phyloP scores from a whole-genome alignment of 148 eudicot genomes.

The Amaranthus cruentus region DNA sequence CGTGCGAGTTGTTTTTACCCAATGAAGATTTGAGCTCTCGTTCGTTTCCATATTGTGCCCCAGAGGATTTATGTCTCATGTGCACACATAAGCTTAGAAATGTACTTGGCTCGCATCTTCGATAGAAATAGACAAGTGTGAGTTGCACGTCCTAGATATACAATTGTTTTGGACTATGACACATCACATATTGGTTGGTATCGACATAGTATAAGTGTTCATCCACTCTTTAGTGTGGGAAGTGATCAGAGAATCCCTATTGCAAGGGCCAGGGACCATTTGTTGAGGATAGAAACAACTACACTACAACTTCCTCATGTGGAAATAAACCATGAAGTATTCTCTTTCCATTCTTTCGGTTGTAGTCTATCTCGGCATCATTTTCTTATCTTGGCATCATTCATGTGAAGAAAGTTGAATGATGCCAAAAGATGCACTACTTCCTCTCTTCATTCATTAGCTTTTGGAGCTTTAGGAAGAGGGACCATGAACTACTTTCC shows the following conservation, averaged over 20 bases:
- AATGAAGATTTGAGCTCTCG: no score
- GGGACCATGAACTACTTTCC: no score
- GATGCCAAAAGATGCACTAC: not conserved
- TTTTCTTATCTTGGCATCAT: not conserved
- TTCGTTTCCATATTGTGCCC: no score
- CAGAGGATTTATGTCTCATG: no score
- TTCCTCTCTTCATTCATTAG: no score
- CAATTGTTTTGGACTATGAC: no score
- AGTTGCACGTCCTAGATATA: no score
- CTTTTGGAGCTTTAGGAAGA: no score
- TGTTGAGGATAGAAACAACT: not conserved
- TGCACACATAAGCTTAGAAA: no score
- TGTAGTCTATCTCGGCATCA: not conserved
- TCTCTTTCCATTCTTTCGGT: not conserved
- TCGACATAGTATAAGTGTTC: not conserved
- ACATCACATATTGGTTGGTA: slow-evolving; percentile 1
- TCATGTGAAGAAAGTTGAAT: not conserved
- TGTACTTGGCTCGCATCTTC: no score
- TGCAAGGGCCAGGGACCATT: slow-evolving; percentile 3
- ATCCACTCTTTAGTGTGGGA: not conserved
- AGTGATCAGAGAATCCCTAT: slow-evolving; percentile 1
- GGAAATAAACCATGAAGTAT: slow-evolving; percentile 5
- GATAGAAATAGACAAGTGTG: no score
- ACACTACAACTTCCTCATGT: slow-evolving; percentile 7
- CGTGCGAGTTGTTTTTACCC: no score